Conservation (phyloP, 352 stramenopile genomes). For the Globisporangium lucens region DNA sequence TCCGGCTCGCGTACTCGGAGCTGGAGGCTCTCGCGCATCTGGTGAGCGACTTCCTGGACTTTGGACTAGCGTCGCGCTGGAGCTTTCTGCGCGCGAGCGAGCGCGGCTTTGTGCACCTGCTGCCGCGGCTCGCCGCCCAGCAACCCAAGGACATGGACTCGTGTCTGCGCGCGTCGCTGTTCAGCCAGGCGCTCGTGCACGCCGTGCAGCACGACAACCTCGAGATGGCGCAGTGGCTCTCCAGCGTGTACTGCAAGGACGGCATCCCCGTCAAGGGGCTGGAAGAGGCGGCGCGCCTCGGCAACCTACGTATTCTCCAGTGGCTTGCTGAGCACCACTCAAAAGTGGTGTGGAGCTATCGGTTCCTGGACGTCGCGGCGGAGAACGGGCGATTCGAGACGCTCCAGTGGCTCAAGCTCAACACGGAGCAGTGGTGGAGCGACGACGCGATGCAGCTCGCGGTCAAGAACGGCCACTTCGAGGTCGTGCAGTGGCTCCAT, state of each 20-base stretch:
- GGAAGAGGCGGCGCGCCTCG: constrained; percentile 8
- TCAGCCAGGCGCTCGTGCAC: constrained; percentile 3
- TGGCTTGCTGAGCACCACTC: constrained; percentile 11
- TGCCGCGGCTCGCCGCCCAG: constrained; percentile 6
- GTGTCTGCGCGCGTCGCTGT: constrained; percentile 5
- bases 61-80: constrained; percentile 3
- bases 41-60: constrained; percentile 16
- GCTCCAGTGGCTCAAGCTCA: constrained; percentile 13
- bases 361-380: constrained; percentile 7
- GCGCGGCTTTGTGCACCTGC: constrained; percentile 4
- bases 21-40: constrained; percentile 15
- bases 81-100: constrained; percentile 13
- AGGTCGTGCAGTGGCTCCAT: constrained; percentile 18
- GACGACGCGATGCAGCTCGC: constrained; percentile 17
- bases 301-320: constrained; percentile 7
- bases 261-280: constrained; percentile 9
- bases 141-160: constrained; percentile 1
- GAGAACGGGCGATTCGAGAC: constrained; percentile 8
- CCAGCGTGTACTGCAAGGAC: background rate
- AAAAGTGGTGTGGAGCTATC: constrained; percentile 17
- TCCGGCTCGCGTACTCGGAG: constrained; percentile 5
- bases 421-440: constrained; percentile 15
- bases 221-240: constrained; percentile 14
- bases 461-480: constrained; percentile 12
- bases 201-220: constrained; percentile 11